These are phyloP conservation scores for Paraphoma sp. DNA, from an alignment of 2,329 filamentous ascomycete species.

Conservation along the genomic window DNA sequence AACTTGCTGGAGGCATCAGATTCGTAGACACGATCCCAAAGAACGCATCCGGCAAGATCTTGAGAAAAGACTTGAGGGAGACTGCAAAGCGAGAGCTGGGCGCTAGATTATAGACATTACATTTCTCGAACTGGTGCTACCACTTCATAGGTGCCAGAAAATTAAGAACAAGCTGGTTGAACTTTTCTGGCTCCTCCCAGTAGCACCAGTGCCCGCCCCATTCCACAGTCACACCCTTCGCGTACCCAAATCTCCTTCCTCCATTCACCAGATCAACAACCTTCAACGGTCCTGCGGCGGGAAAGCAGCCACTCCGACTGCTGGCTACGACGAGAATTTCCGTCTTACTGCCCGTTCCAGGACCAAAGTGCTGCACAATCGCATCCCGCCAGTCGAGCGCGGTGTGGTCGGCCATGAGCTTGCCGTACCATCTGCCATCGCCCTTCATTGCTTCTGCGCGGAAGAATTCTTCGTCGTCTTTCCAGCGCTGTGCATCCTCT, in stretches of 20 bases:
- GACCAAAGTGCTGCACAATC: slow-evolving; percentile 27
- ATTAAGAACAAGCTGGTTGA: slow-evolving; percentile 24
- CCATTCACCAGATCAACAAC: slow-evolving; percentile 30
- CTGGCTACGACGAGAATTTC: slow-evolving; percentile 33
- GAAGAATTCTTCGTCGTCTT: slow-evolving; percentile 34
- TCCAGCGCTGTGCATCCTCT: slow-evolving; percentile 15
- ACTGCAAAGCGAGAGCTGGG: slow-evolving; percentile 27
- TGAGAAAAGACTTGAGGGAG: slow-evolving; percentile 38
- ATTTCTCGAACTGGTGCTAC: neutral
- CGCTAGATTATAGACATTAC: slow-evolving; percentile 21
- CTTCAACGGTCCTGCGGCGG: slow-evolving; percentile 29
- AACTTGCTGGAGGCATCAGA: slow-evolving; percentile 35
- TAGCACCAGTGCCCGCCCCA: slow-evolving; percentile 44
- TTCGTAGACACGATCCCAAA: slow-evolving; percentile 42
- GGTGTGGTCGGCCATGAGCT: slow-evolving; percentile 40
- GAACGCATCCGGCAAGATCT: slow-evolving; percentile 43
- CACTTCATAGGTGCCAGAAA: slow-evolving; percentile 8
- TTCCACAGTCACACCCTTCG: slow-evolving; percentile 23
- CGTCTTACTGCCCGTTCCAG: slow-evolving; percentile 17
- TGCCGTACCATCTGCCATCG: slow-evolving; percentile 35
- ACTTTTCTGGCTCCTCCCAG: slow-evolving; percentile 36
- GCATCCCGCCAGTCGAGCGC: slow-evolving; percentile 33
- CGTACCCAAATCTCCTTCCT: slow-evolving; percentile 9
- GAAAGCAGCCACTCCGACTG: slow-evolving; percentile 37
- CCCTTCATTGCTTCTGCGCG: slow-evolving; percentile 29